These are phyloP conservation scores for Pseudogymnoascus sp. DNA, from an alignment of 2,329 filamentous ascomycete species.

Conservation along the genomic window DNA sequence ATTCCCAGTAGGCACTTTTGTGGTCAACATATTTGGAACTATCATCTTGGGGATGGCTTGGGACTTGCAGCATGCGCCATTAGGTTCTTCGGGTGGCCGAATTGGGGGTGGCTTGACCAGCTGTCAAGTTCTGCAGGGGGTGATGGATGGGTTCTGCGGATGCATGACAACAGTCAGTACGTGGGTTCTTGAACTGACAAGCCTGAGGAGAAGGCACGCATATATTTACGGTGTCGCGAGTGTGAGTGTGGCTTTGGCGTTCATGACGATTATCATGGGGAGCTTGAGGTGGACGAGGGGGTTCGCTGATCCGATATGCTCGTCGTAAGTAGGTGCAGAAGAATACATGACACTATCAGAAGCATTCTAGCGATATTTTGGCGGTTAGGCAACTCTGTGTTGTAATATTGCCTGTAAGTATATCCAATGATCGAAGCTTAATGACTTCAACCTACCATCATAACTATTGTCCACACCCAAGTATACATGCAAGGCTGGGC, in stretches of 20 bases:
- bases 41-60: conserved; percentile 67
- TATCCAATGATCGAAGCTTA: too few species aligned
- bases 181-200: conserved; percentile 55
- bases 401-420: neutral
- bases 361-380: neutral
- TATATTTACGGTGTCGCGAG: conserved; percentile 64
- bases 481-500: too few species aligned
- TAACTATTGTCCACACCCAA: too few species aligned
- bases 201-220: conserved; percentile 46
- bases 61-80: conserved; percentile 64
- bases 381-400: neutral
- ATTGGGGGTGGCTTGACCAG: conserved; percentile 43
- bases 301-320: conserved; percentile 34
- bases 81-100: conserved; percentile 18
- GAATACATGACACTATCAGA: neutral
- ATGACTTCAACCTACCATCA: too few species aligned
- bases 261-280: conserved; percentile 67
- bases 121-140: conserved; percentile 61
- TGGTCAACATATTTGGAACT: conserved; percentile 72
- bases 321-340: neutral
- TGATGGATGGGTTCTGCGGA: conserved; percentile 63
- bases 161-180: conserved; percentile 61
- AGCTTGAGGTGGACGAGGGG: conserved; percentile 63
- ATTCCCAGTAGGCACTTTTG: conserved; percentile 83
- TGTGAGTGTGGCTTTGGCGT: conserved; percentile 48